phyloP scores from a whole-genome alignment of 768 basidiomycete species.

The Pleurotus eryngii region DNA sequence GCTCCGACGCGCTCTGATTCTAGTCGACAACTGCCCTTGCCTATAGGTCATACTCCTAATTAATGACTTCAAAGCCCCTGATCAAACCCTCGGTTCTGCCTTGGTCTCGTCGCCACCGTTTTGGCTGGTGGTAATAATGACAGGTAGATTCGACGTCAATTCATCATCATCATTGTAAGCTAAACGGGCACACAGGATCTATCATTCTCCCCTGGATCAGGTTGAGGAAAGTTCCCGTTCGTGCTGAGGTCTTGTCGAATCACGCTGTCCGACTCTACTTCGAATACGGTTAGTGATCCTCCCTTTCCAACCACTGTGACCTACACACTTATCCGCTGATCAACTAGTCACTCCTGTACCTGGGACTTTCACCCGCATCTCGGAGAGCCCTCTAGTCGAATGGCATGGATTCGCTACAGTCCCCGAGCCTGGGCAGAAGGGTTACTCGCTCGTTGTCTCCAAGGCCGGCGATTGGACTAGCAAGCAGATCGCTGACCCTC shows the following conservation, averaged over 20 bases:
- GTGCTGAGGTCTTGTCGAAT: slow-evolving; percentile 48
- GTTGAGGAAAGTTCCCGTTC: slow-evolving; percentile 53
- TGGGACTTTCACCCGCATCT: slow-evolving; percentile 44
- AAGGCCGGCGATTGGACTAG: slow-evolving; percentile 60
- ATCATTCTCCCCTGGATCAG: slow-evolving; percentile 60
- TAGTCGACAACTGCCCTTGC: not conserved
- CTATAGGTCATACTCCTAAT: slow-evolving; percentile 44
- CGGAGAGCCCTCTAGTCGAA: slow-evolving; percentile 47
- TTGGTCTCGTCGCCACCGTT: slow-evolving; percentile 44
- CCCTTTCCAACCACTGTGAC: not conserved
- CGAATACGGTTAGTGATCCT: slow-evolving; percentile 43
- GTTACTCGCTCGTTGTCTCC: slow-evolving; percentile 55
- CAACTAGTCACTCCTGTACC: slow-evolving; percentile 38
- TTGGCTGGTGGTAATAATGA: slow-evolving; percentile 55
- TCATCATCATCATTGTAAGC: not conserved
- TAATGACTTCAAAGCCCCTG: slow-evolving; percentile 45
- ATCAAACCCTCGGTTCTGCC: slow-evolving; percentile 37
- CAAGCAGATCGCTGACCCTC: slow-evolving; percentile 50
- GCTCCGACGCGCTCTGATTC: slow-evolving; percentile 7
- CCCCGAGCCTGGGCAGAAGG: slow-evolving; percentile 41
- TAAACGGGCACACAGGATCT: slow-evolving; percentile 27
- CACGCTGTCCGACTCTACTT: slow-evolving; percentile 59
- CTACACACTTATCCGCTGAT: not conserved
- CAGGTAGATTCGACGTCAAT: slow-evolving; percentile 22
- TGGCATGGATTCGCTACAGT: slow-evolving; percentile 61